Base-by-base conservation (phyloP, 2,329 filamentous ascomycete species). In the Neonectria hederae region DNA sequence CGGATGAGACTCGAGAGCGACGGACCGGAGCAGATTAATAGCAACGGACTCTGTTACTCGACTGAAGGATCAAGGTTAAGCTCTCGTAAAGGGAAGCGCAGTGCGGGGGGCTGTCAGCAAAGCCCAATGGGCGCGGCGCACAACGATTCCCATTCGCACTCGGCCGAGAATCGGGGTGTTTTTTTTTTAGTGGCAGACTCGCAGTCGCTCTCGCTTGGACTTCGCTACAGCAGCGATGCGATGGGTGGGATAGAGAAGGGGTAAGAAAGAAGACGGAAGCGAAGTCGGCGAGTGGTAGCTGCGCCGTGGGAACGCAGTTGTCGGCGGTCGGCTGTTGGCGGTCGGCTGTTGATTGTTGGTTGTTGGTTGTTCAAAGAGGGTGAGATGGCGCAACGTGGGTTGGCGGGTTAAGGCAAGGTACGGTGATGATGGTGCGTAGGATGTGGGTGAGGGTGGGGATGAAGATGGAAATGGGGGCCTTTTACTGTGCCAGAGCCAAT, bases 131-230 rank as follows among this genome's bases (percentile, higher is more conserved):
- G 54, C 40, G 30, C 43, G 48, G 28, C 35, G 43, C 42, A 55
- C 30, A 38, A 43, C 24, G 51, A 51, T 63, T 32, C 49, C 49
- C 61, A 63, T 63, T 59, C 52, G 61, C 51, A 45, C 42, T 63
- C 49, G 61, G 61, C 51, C 42, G 61, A 54, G 28, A 54, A 19
- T 49, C 24, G 32, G 24, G 53, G 24, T 9, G 42, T n/a, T 22
- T 38, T 38, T n/a, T 46, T 46, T 48, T 30, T 22, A 19, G 48
- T 19, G 54, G 42, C 17, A 28, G 58, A 35, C 28, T 35, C 40
- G 28, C 17, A 28, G 30, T 32, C 26, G 24, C 26, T 30, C n/a
- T 28, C 46, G 46, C 14, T 49, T 49, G 38, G n/a, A 21, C n/a
- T 21, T 32, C 19, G 28, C 28, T 24, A 26, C 19, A 21, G 26